Evolutionary conservation across 2,329 filamentous ascomycete genomes (phyloP), one percentile per base, ranked within the genome.

Genomic region (Claviceps pusilla): DNA sequence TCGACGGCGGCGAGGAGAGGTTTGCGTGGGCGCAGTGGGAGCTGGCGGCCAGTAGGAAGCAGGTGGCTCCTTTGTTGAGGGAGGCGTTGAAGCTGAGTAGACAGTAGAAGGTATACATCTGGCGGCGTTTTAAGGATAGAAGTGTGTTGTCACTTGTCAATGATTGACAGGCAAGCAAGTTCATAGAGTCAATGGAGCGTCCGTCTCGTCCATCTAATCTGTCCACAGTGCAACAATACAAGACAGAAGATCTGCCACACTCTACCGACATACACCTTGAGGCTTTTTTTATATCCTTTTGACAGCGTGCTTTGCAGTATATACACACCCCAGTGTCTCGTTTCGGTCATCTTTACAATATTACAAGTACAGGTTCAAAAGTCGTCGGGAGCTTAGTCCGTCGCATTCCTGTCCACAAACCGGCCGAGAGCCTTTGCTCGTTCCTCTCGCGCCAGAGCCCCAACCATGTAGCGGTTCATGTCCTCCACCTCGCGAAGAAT

Each of bases 11-110:
- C 2, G 64, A 71, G 51, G 79, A 74, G 72, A 74, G 80, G 60
- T 73, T 72, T 57, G 79, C 80, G 29, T 91, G 87, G 87, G 72
- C 69, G 60, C 87, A 91, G 69, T 72, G 74, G 24, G 76, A 77
- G 57, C 61, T 84, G 46, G 76, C 77, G 48, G 71, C 78, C 55
- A 84, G 81, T 61, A 72, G 83, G 59, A 86, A 86, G 68, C 82
- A 88, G 65, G 76, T 91, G 31, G 83, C 80, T 37, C 79, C 85
- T 12, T 72, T 86, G 59, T 62, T 86, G 63, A 76, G 82, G 55
- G 77, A 84, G 58, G 75, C 73, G 0, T 71, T 82, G 64, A 69
- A 67, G 59, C 61, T 58, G 56, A 59, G 47, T 31, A 11, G 14
- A 2, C 16, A 33, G 24, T 6, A 28, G 29, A 35, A 47, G 10